Base-by-base conservation (phyloP, 169 alveolate species). In the Cryptosporidium bovis region DNA sequence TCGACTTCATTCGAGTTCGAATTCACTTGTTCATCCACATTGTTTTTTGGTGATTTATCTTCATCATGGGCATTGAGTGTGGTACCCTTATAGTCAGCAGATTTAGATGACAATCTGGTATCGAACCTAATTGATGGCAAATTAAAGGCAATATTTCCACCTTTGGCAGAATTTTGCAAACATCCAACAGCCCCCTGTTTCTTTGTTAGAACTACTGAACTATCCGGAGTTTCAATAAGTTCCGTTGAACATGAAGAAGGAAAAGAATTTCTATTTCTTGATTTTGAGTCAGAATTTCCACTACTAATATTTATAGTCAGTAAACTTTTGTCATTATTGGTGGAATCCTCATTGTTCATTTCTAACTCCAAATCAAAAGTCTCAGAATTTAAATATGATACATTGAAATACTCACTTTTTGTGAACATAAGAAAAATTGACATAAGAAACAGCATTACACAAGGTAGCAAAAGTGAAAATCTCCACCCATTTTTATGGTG, bases 401-500 rank as follows among this genome's bases (percentile, higher is more conserved):
- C 87, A 40, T 77, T 62, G 40, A 77, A 77, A 40, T 77, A 77
- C 27, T 56, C 77, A 15, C 77, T 62, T 44, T 77, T 77, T 13
- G 87, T 77, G 64, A 77, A 77, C 51, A 77, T 18, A 34, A 77
- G 71, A 34, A 68, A 77, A 56, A 77, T 40, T 36, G 87, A 77
- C 69, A 77, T 56, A 5, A 77, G 7, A 29, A 77, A 77, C 18
- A 77, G 64, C 33, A 62, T 40, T 36, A 77, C 44, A 46, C 87
- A 77, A 12, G 87, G 87, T 58, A 60, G 77, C 10, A 77, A 51
- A 10, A 77, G 40, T 13, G 87, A 77, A 77, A 29, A 77, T 77
- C 77, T 56, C 87, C 87, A 77, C 48, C 87, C 87, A 77, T 77
- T 77, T 16, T 53, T 16, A 77, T 77, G 71, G 40, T 40, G 55